Evolutionary conservation across 805 yeast genomes (phyloP).

Genomic region (Schwanniomyces pseudopolymorphus): DNA sequence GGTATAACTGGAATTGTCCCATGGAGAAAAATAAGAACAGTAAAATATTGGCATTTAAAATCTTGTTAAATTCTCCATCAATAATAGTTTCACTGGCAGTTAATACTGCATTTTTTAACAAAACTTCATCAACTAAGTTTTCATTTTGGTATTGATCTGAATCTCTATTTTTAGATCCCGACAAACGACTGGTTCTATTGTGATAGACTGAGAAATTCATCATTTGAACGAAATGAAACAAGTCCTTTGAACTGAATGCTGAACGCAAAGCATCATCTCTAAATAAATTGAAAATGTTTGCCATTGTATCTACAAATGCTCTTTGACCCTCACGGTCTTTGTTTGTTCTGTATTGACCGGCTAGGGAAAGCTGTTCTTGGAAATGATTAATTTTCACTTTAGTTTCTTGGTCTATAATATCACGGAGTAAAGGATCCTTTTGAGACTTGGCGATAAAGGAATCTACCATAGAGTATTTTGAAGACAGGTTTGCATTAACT

Average conservation of each 20-base stretch:
- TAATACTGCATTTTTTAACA: slow-evolving; percentile 32
- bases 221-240: slow-evolving; percentile 18
- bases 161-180: slow-evolving; percentile 36
- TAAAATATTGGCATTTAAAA: slow-evolving; percentile 22
- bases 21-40: slow-evolving; percentile 30
- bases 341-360: slow-evolving; percentile 15
- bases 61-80: slow-evolving; percentile 26
- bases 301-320: slow-evolving; percentile 16
- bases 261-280: slow-evolving; percentile 20
- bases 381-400: slow-evolving; percentile 23
- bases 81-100: slow-evolving; percentile 28
- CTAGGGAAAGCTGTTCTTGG: slow-evolving; percentile 26
- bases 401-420: slow-evolving; percentile 18
- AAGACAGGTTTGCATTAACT: slow-evolving; percentile 1
- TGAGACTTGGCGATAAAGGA: slow-evolving; percentile 17
- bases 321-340: slow-evolving; percentile 14
- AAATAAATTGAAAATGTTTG: slow-evolving; percentile 15
- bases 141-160: slow-evolving; percentile 29
- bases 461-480: slow-evolving; percentile 14
- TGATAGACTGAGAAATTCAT: slow-evolving; percentile 25
- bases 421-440: slow-evolving; percentile 22
- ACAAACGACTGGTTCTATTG: slow-evolving; percentile 32
- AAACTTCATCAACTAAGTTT: slow-evolving; percentile 27
- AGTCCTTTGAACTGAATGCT: slow-evolving; percentile 18
- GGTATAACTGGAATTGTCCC: slow-evolving; percentile 55